Base-by-base conservation (phyloP, 495 filamentous ascomycete species). In the Immersiella caudata region DNA sequence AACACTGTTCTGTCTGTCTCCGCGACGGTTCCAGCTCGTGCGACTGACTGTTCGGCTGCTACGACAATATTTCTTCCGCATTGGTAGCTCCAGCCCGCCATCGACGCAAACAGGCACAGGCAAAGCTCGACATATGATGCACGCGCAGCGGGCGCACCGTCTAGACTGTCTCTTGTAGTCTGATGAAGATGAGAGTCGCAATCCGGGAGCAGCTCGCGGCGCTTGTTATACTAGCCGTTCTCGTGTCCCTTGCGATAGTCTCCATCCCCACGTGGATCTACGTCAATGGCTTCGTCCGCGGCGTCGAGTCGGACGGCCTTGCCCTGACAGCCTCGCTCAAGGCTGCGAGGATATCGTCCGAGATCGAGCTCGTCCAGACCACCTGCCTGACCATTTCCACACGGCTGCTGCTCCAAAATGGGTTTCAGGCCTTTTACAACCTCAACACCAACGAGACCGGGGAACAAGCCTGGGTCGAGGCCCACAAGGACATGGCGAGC, bases 301-400 rank as follows among this genome's bases (percentile, higher is more conserved):
- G 78, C 59, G 84, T 93, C 71, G 81, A 74, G 79, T 78, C 69
- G 20, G 80, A 81, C 54, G 83, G 86, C 40, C 85, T 96, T 33
- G 79, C 89, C 27, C 84, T 97, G 59, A 91, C 91, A 1, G 94
- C 94, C 18, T 91, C 89, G 14, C 86, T 97, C 74, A 97, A 96
- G 76, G 89, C 93, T 26, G 87, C 90, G 22, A 89, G 94, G 73
- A 83, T 97, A 40, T 79, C 88, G n/a, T 88, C 89, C 58, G 90
- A 90, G 73, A 83, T 96, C 26, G 81, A 89, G 36, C 82, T 94
- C 50, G 86, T 94, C 66, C 87, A 93, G 77, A 85, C 89, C 3
- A 87, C 85, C 33, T 90, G 88, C 69, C 79, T 83, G 51, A 86
- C 87, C 64, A 88, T 91, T 58, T 77, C 88, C 16, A 91, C 91